A percentile compares a stretch with the other conserved stretches of the same genome.
Evolutionary conservation across 768 basidiomycete genomes (phyloP).

Genomic region (Mycena venus): DNA sequence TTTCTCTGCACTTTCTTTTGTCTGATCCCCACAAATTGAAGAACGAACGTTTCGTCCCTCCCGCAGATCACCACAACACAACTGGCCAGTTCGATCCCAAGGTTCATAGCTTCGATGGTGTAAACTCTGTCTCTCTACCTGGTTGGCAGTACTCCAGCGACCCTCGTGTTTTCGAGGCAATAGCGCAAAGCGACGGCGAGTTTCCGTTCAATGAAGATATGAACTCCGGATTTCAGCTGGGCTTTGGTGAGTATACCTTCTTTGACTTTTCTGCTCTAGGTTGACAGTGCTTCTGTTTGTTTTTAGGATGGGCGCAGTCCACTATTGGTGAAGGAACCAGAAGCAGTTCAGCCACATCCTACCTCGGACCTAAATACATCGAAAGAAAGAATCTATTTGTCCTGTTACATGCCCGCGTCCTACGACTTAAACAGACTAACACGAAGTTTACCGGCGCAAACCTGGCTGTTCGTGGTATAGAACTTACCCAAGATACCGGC

Average conservation of each 20-base stretch:
- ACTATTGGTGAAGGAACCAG: conserved; percentile 23
- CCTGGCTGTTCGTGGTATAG: not conserved
- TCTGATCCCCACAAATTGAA: not conserved
- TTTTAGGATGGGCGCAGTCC: conserved; percentile 37
- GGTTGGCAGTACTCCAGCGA: too few species aligned
- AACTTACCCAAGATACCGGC: not conserved
- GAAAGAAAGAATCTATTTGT: not conserved
- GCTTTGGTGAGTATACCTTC: conserved; percentile 42
- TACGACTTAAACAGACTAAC: too few species aligned
- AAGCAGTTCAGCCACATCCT: too few species aligned
- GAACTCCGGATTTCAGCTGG: conserved; percentile 49
- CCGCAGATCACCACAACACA: conserved; percentile 47
- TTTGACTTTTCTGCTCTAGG: too few species aligned
- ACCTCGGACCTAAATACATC: not conserved
- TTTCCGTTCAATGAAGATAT: conserved; percentile 54
- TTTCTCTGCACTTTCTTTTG: too few species aligned
- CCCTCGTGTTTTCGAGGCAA: not conserved
- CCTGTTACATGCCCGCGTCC: not conserved
- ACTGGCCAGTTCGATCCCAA: conserved; percentile 47
- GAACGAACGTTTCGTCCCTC: conserved; percentile 8
- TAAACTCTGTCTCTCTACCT: conserved; percentile 33
- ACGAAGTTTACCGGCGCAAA: not conserved
- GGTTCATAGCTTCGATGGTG: conserved; percentile 44
- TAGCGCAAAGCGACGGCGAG: not conserved
- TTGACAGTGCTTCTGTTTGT: not conserved